Conservation (phyloP, 441 rosid species). For the Dalechampia spathulata region DNA sequence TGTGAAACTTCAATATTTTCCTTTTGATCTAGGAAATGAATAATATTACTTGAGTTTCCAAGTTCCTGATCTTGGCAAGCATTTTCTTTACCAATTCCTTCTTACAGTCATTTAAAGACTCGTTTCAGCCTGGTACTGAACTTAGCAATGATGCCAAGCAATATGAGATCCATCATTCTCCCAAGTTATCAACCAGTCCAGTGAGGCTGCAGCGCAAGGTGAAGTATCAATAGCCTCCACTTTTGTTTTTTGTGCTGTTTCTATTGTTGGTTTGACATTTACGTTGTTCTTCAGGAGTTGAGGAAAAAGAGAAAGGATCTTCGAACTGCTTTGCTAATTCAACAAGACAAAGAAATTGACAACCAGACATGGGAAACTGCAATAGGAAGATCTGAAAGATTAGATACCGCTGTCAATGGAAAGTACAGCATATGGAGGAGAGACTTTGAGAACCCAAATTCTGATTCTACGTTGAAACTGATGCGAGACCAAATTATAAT, state of each 20-base stretch:
- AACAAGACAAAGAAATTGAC: slow-evolving; percentile 50
- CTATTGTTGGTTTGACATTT: slow-evolving; percentile 18
- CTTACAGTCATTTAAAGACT: slow-evolving; percentile 24
- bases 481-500: slow-evolving; percentile 93
- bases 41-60: slow-evolving; percentile 1
- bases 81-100: neutral
- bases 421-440: slow-evolving; percentile 92
- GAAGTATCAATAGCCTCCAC: slow-evolving; percentile 22
- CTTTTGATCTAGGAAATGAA: slow-evolving; percentile 7
- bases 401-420: slow-evolving; percentile 49
- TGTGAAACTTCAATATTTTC: neutral
- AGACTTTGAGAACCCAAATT: slow-evolving; percentile 73
- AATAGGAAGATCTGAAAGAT: slow-evolving; percentile 42
- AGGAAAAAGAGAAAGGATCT: slow-evolving; percentile 52
- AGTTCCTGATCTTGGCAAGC: slow-evolving; percentile 15
- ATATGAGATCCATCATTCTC: slow-evolving; percentile 23
- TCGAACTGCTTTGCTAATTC: slow-evolving; percentile 55
- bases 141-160: slow-evolving; percentile 25
- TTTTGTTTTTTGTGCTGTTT: neutral
- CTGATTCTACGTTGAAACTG: slow-evolving; percentile 75
- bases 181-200: slow-evolving; percentile 39
- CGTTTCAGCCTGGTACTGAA: slow-evolving; percentile 23
- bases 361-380: slow-evolving; percentile 47
- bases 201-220: slow-evolving; percentile 81
- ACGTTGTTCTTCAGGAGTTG: slow-evolving; percentile 36